phyloP scores from a whole-genome alignment of 2,329 filamentous ascomycete species.

The Alternaria infectoria region DNA sequence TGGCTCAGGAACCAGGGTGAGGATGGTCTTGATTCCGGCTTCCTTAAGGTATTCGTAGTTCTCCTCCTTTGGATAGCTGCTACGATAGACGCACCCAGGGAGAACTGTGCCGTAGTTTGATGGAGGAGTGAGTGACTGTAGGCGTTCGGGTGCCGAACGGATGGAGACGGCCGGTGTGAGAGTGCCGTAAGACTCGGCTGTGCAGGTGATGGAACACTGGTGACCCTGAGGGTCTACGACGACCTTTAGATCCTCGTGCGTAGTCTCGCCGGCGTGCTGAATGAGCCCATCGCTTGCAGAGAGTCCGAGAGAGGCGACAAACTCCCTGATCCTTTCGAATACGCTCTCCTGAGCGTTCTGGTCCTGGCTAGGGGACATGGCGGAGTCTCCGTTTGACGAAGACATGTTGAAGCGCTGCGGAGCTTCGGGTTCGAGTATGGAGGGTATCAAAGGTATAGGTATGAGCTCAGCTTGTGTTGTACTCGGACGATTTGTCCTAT shows the following conservation, averaged over 20 bases:
- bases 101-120: slow-evolving; percentile 79
- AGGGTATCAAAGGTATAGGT: not conserved
- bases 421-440: not conserved
- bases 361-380: slow-evolving; percentile 4
- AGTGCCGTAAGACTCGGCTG: slow-evolving; percentile 20
- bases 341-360: slow-evolving; percentile 14
- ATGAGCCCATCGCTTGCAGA: slow-evolving; percentile 30
- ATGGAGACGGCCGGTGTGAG: slow-evolving; percentile 24
- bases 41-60: slow-evolving; percentile 73
- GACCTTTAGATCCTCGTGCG: slow-evolving; percentile 41
- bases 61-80: slow-evolving; percentile 75
- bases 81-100: slow-evolving; percentile 76
- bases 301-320: slow-evolving; percentile 29
- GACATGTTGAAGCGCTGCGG: slow-evolving; percentile 16
- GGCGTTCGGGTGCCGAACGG: slow-evolving; percentile 35
- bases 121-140: slow-evolving; percentile 57
- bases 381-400: slow-evolving; percentile 8
- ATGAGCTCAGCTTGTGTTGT: not conserved
- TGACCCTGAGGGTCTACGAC: slow-evolving; percentile 22
- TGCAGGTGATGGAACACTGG: slow-evolving; percentile 20
- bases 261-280: slow-evolving; percentile 34
- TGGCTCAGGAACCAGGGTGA: slow-evolving; percentile 64
- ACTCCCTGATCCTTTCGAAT: slow-evolving; percentile 29
- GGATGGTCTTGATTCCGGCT: slow-evolving; percentile 77
- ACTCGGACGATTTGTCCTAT: not conserved